Evolutionary conservation across 441 rosid genomes (phyloP).

Genomic region (Capsella rubella): DNA sequence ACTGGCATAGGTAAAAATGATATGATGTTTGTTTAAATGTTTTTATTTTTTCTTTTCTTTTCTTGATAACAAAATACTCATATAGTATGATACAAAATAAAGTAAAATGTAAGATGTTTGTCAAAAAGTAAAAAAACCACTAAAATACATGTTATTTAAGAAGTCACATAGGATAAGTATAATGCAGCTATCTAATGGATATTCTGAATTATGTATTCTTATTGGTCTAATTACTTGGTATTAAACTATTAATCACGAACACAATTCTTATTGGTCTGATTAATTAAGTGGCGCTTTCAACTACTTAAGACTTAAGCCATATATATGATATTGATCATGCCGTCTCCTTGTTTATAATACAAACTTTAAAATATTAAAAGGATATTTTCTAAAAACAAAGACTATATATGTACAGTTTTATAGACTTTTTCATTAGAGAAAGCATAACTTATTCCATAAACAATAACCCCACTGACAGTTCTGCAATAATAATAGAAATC

Average conservation of each 20-base stretch:
- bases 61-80: too few relatives aligned
- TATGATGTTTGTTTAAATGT: too few relatives aligned
- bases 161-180: too few relatives aligned
- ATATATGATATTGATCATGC: neutral
- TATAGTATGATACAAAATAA: too few relatives aligned
- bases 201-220: neutral
- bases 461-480: constrained; percentile 7
- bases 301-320: neutral
- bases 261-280: constrained; percentile 10
- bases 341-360: neutral
- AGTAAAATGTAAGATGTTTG: too few relatives aligned
- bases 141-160: too few relatives aligned
- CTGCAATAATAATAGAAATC: neutral
- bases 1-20: too few relatives aligned
- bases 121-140: too few relatives aligned
- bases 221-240: constrained; percentile 1
- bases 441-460: neutral
- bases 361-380: neutral
- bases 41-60: too few relatives aligned
- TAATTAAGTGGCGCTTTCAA: constrained; percentile 1
- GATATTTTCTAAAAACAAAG: neutral
- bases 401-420: neutral
- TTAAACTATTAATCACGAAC: constrained; percentile 4
- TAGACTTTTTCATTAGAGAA: too few relatives aligned
- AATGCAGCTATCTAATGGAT: neutral